These are phyloP conservation scores for Wickerhamomyces mucosus DNA, from an alignment of 805 yeast species.

Conservation along the genomic window DNA sequence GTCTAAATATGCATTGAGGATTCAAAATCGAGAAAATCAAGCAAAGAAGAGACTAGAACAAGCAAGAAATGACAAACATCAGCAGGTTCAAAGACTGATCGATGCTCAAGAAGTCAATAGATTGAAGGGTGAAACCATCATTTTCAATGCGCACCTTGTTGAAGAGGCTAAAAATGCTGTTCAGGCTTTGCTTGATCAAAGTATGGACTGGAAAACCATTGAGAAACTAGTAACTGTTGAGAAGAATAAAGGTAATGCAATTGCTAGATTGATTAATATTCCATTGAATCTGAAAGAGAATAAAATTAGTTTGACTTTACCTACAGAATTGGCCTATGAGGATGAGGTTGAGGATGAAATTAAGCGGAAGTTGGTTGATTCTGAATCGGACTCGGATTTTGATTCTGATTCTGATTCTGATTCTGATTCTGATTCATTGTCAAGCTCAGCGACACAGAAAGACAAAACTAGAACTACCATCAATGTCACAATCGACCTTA, in stretches of 20 bases:
- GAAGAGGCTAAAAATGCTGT: conserved; percentile 65
- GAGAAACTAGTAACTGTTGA: conserved; percentile 67
- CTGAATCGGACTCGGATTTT: conserved; percentile 13
- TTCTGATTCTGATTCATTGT: conserved; percentile 7
- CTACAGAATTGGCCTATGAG: conserved; percentile 32
- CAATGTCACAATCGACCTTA: conserved; percentile 56
- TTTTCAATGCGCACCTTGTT: conserved; percentile 57
- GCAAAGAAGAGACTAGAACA: conserved; percentile 67
- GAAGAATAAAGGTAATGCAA: conserved; percentile 49
- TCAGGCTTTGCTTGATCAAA: conserved; percentile 59
- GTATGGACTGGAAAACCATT: conserved; percentile 91
- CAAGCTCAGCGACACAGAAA: conserved; percentile 2
- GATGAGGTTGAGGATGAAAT: conserved; percentile 20
- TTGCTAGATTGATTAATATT: conserved; percentile 52
- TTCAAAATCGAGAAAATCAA: conserved; percentile 67
- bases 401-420: conserved; percentile 13
- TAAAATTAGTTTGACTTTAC: conserved; percentile 49
- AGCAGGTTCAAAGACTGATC: conserved; percentile 56
- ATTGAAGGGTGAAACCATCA: conserved; percentile 64
- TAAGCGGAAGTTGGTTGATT: conserved; percentile 24
- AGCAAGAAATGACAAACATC: conserved; percentile 65
- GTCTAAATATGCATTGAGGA: conserved; percentile 60
- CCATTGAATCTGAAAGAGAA: conserved; percentile 67
- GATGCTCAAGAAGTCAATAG: conserved; percentile 55
- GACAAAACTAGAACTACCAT: conserved; percentile 21